Base-by-base conservation (phyloP, 2,329 filamentous ascomycete genomes). In the Hypoxylon sp. region DNA sequence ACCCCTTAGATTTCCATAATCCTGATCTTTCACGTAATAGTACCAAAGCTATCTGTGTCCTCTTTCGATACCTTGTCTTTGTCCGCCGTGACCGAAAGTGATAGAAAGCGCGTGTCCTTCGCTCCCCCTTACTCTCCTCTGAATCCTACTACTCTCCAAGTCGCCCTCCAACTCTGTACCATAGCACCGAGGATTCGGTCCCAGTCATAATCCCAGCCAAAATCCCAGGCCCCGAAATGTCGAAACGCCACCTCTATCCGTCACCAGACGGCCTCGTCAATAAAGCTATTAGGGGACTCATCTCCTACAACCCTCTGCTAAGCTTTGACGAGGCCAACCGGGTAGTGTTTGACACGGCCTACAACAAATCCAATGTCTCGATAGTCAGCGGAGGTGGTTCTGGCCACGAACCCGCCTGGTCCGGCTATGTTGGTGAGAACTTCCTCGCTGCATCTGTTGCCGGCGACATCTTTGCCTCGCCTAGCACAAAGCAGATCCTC, bases 391-490 rank as follows among this genome's bases (percentile, higher is more conserved):
- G 84, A n/a, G 84, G 84, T 18, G 84, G 84, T 38, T 86, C 85
- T 0, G 85, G 85, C 45, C 85, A 86, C 74, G 87, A 89, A 71
- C 87, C 87, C 18, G 87, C 87, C 66, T 89, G 87, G 83, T 80
- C 85, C 1, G 87, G 87, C 56, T 90, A 89, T 70, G 88, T 90
- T 1, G 88, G 88, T 56, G 74, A 78, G 60, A 88, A 87, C 73
- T 81, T 89, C 77, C 82, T 90, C n/a, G 81, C 85, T 1, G 87
- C 86, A 3, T 84, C 87, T 4, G 87, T 87, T 3, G 82, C 81
- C 3, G 88, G 88, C 44, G 86, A 89, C 71, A 85, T 90, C 68
- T 90, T 90, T 68, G 87, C 88, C 14, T 87, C 83, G 5, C 88
- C 88, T 0, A 87, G 84, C 61, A 87, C 87, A 9, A 86, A 85